phyloP scores from a whole-genome alignment of 2,329 filamentous ascomycete genomes.

The Fusarium nodosum region DNA sequence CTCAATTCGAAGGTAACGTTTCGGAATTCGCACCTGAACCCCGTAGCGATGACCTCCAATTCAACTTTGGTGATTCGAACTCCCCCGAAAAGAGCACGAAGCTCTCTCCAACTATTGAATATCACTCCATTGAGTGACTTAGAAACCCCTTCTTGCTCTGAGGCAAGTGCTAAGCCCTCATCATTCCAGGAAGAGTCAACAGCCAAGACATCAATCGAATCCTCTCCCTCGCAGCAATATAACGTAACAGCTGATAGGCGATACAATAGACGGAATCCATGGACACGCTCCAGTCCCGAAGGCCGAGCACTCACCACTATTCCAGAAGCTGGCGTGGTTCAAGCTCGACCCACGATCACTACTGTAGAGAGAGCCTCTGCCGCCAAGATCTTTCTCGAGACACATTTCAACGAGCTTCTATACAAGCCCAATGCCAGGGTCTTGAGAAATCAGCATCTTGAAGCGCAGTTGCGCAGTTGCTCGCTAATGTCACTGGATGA shows the following conservation, averaged over 20 bases:
- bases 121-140: slow-evolving; percentile 29
- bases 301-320: slow-evolving; percentile 55
- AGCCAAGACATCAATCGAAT: slow-evolving; percentile 55
- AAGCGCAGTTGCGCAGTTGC: slow-evolving; percentile 67
- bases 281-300: slow-evolving; percentile 56
- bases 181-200: slow-evolving; percentile 48
- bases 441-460: slow-evolving; percentile 54
- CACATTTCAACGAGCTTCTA: slow-evolving; percentile 81
- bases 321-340: slow-evolving; percentile 49
- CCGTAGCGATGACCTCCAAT: slow-evolving; percentile 46
- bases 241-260: slow-evolving; percentile 46
- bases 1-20: slow-evolving; percentile 47
- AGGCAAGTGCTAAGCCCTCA: slow-evolving; percentile 47
- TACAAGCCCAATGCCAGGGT: slow-evolving; percentile 57
- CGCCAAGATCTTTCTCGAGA: slow-evolving; percentile 89
- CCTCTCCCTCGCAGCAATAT: slow-evolving; percentile 45
- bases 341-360: slow-evolving; percentile 53
- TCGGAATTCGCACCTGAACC: slow-evolving; percentile 48
- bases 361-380: slow-evolving; percentile 85
- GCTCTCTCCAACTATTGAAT: slow-evolving; percentile 48
- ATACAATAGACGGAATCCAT: slow-evolving; percentile 52
- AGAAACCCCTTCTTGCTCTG: slow-evolving; percentile 49
- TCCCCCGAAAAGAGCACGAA: slow-evolving; percentile 38
- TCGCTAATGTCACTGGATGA: slow-evolving; percentile 68
- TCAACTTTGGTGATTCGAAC: slow-evolving; percentile 50